Base-by-base conservation (phyloP, 2,329 filamentous ascomycete genomes). In the Cladosporium halotolerans region DNA sequence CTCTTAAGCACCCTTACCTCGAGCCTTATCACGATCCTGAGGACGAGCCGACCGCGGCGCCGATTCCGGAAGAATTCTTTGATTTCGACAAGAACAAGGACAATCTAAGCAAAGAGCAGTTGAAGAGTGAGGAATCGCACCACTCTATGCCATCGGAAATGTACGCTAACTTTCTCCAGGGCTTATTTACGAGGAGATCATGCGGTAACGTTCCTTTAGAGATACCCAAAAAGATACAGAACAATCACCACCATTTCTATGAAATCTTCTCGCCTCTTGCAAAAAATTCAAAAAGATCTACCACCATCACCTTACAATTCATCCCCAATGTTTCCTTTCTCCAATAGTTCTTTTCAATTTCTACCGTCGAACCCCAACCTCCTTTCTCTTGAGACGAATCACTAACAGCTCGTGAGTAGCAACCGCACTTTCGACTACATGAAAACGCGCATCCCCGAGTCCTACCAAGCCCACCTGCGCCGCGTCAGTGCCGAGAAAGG, bases 51-150 rank as follows among this genome's bases (percentile, higher is more conserved):
- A 96, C 89, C 10, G 93, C 93, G 14, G 88, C 91, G 41, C 91
- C 93, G 18, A 99, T 99, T 66, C 93, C 93, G 18, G 92, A 97
- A 72, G 92, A 96, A 71, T 99, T 99, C 79, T 99, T 99, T 71
- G 93, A 99, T 74, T 99, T 99, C 72, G 93, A 99, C 75, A 96
- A 96, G 81, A 95, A 97, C 80, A 99, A 99, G 83, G 93, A 99
- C 72, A 93, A 86, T 66, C 76, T 99, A 68, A 96, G 88, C 78
- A 99, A 99, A 77, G 93, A 99, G 76, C 90, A 99, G 75, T 75
- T 99, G 72, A 97, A 97, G 79, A 81, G 93, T 85, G 69, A 67
- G 76, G 69, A 36, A 5, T 16, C 9, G 10, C 41, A 1, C 16
- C 31, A 9, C 2, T 14, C 13, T 9, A 14, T 14, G 36, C 10